These are phyloP conservation scores for Dactylellina cionopaga DNA, from an alignment of 2,329 filamentous ascomycete genomes.

Conservation along the genomic window DNA sequence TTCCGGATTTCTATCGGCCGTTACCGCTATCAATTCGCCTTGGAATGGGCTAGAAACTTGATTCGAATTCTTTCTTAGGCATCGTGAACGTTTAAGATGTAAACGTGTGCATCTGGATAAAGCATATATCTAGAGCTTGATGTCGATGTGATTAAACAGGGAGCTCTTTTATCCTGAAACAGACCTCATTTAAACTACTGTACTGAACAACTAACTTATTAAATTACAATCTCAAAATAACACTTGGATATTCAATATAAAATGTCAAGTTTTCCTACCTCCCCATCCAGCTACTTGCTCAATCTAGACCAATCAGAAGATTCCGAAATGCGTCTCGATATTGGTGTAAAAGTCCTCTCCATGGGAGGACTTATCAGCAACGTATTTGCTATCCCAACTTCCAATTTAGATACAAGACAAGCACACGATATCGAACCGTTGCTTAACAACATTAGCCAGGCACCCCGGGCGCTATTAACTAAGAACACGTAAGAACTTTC, in stretches of 20 bases:
- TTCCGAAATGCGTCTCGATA: slow-evolving; percentile 21
- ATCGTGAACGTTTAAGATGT: not conserved
- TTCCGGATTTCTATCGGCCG: not conserved
- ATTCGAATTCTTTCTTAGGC: not conserved
- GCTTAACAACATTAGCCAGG: slow-evolving; percentile 27
- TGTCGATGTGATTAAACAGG: not conserved
- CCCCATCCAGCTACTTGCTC: not conserved
- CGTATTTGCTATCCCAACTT: slow-evolving; percentile 28
- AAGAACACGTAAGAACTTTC: slow-evolving; percentile 14
- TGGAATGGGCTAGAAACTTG: not conserved
- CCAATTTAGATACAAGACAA: not conserved
- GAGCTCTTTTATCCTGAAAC: slow-evolving; percentile 3
- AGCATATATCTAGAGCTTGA: not conserved
- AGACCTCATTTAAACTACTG: not conserved
- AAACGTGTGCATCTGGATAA: not conserved
- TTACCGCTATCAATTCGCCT: not conserved
- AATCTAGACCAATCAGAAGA: slow-evolving; percentile 25
- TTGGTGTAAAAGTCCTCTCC: slow-evolving; percentile 33
- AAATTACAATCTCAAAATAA: not conserved
- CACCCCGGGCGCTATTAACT: slow-evolving; percentile 8
- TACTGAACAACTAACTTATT: not conserved
- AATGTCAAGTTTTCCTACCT: not conserved
- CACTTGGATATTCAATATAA: not conserved
- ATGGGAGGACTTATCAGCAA: slow-evolving; percentile 34
- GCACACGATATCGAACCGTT: slow-evolving; percentile 14